These are phyloP conservation scores for Rossbeevera mucosa DNA, from an alignment of 768 basidiomycete species.

Conservation along the genomic window DNA sequence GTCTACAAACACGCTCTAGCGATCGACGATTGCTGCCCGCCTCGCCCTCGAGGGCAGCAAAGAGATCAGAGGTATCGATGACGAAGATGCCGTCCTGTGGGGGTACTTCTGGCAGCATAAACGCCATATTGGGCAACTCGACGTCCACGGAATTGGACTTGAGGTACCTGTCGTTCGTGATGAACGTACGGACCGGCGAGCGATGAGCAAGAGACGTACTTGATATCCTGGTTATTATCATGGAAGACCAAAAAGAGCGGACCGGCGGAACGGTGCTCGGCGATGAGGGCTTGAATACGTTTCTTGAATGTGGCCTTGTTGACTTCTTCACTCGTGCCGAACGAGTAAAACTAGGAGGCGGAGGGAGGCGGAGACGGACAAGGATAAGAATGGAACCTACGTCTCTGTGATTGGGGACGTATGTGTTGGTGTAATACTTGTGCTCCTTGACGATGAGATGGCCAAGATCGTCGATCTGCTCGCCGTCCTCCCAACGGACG, in stretches of 20 bases:
- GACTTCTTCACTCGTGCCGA: constrained; percentile 58
- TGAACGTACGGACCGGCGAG: background rate
- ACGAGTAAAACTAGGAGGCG: constrained; percentile 54
- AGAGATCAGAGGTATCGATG: constrained; percentile 71
- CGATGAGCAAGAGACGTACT: constrained; percentile 35
- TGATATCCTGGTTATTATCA: constrained; percentile 72
- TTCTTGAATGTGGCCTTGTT: constrained; percentile 47
- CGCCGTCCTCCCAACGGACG: constrained; percentile 51
- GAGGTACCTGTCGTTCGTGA: constrained; percentile 44
- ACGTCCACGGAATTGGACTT: constrained; percentile 48
- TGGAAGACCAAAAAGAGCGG: constrained; percentile 81
- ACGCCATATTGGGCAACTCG: constrained; percentile 46
- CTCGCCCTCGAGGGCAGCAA: constrained; percentile 68
- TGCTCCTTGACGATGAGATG: constrained; percentile 67
- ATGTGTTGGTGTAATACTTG: constrained; percentile 54
- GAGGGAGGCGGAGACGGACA: background rate
- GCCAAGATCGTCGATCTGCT: constrained; percentile 44
- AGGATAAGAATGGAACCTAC: constrained; percentile 30
- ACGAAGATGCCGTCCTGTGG: constrained; percentile 55
- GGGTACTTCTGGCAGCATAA: constrained; percentile 52
- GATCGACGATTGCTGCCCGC: constrained; percentile 45
- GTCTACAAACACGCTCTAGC: constrained; percentile 58
- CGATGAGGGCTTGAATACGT: constrained; percentile 46
- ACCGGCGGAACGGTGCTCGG: constrained; percentile 38
- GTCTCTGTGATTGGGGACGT: constrained; percentile 57